phyloP scores from a whole-genome alignment of 306 rosid species.

The Styphnolobium japonicum region DNA sequence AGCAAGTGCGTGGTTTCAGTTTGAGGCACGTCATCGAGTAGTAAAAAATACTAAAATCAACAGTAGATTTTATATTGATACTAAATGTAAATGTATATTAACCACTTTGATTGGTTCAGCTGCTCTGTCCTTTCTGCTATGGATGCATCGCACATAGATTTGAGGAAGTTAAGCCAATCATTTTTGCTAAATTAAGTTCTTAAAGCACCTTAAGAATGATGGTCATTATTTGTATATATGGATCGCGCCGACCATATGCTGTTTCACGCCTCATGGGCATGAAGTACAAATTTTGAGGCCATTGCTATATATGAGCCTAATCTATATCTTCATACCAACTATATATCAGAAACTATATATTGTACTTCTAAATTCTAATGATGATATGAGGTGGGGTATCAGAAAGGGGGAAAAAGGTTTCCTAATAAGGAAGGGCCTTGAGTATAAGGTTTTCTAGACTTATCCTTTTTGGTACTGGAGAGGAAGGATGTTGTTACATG shows the following conservation, averaged over 20 bases:
- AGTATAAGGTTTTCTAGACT: constrained; percentile 27
- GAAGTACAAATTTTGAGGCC: background rate
- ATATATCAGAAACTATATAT: background rate
- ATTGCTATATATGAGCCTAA: background rate
- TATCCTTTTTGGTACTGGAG: constrained; percentile 45
- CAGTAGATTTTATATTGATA: constrained; percentile 18
- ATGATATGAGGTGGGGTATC: constrained; percentile 35
- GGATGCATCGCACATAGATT: constrained; percentile 25
- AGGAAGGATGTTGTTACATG: constrained; percentile 17
- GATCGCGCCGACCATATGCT: constrained; percentile 26
- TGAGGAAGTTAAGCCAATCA: constrained; percentile 25
- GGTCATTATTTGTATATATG: background rate
- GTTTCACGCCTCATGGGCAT: background rate
- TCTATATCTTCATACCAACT: background rate
- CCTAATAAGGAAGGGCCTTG: constrained; percentile 41
- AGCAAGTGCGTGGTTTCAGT: constrained; percentile 33
- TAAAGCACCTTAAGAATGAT: background rate
- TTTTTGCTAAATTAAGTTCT: background rate
- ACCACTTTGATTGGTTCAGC: constrained; percentile 16
- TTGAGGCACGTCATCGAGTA: constrained; percentile 47
- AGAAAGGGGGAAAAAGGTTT: background rate
- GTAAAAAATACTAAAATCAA: too few relatives aligned
- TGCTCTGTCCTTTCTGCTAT: constrained; percentile 5
- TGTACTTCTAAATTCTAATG: constrained; percentile 1
- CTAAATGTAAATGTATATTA: background rate